Conservation (phyloP, 495 filamentous ascomycete species). For the Aspergillus olivimuriae region DNA sequence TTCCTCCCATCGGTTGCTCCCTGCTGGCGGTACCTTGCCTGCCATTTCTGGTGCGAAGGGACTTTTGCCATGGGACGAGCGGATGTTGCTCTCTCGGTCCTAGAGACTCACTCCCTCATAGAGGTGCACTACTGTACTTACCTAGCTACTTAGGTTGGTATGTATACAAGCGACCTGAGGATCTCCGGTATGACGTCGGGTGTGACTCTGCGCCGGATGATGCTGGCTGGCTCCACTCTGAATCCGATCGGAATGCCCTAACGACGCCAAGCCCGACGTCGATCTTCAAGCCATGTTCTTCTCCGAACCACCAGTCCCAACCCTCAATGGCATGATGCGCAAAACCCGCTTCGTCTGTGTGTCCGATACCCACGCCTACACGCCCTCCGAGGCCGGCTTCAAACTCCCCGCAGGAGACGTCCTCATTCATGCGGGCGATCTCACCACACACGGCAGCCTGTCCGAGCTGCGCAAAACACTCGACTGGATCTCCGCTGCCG, state of each 20-base stretch:
- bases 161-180: no score
- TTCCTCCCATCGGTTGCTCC: no score
- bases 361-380: constrained; percentile 55
- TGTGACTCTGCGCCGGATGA: no score
- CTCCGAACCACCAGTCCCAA: not conserved
- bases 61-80: no score
- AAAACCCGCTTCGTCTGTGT: constrained; percentile 55
- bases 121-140: no score
- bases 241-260: not conserved
- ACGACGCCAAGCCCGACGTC: not conserved
- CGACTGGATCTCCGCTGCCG: constrained; percentile 49
- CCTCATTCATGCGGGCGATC: constrained; percentile 55
- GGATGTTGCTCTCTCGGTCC: no score
- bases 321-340: constrained; percentile 18
- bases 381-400: constrained; percentile 43
- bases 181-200: no score
- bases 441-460: constrained; percentile 52
- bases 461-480: constrained; percentile 47
- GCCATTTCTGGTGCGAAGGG: no score
- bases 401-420: constrained; percentile 54
- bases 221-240: not conserved
- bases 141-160: no score
- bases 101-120: no score
- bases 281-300: no score
- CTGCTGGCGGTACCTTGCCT: no score